phyloP scores from a whole-genome alignment of 1,284 basidiomycete genomes.

The Boletus semigastroideus region DNA sequence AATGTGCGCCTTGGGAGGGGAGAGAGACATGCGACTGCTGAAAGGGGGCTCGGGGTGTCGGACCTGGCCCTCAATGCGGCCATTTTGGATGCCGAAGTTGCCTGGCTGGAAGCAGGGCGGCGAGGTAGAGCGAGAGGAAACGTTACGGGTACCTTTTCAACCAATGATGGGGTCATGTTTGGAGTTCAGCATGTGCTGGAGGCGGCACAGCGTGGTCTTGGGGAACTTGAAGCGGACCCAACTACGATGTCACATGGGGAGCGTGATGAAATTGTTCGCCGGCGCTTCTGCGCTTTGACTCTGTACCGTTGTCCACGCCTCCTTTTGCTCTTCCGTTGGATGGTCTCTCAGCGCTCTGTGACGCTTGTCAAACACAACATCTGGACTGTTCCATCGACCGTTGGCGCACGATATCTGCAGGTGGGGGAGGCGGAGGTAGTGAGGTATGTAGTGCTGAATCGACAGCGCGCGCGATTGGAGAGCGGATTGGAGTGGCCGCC shows the following conservation, averaged over 20 bases:
- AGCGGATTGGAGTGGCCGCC: no score
- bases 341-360: constrained; percentile 52
- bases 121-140: constrained; percentile 52
- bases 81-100: constrained; percentile 57
- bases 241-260: constrained; percentile 4
- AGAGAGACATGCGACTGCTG: constrained; percentile 48
- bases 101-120: constrained; percentile 46
- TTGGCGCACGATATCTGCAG: constrained; percentile 20
- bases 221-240: background rate
- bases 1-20: constrained; percentile 75
- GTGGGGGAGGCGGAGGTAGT: constrained; percentile 11
- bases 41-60: constrained; percentile 16
- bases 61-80: constrained; percentile 40
- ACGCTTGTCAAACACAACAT: constrained; percentile 48
- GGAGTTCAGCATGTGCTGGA: constrained; percentile 19
- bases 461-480: no score
- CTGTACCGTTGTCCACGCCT: constrained; percentile 37
- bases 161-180: constrained; percentile 37
- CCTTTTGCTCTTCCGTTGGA: constrained; percentile 59
- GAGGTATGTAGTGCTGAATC: no score
- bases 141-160: constrained; percentile 42
- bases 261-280: constrained; percentile 8
- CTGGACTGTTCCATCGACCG: constrained; percentile 39
- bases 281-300: constrained; percentile 43
- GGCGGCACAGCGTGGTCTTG: constrained; percentile 12